Base-by-base conservation (phyloP, 1,139 yeast species). In the Kluyveromyces sp. region DNA sequence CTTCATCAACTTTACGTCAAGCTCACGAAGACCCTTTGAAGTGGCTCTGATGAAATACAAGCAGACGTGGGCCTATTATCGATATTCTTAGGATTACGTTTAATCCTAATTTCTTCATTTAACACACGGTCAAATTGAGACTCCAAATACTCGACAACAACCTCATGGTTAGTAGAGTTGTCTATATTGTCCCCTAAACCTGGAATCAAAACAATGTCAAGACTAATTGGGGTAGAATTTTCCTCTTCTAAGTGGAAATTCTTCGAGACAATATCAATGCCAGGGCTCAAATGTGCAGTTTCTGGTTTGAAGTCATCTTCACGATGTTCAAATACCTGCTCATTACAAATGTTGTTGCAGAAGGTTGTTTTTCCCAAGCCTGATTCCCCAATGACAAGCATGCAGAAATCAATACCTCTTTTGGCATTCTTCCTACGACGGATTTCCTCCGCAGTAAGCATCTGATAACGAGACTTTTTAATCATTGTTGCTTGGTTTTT, bases 321-420 rank as follows among this genome's bases (percentile, higher is more conserved):
- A 27, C 41, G 31, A 7, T 37, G 33, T 28, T 27, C 88, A 66
- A 51, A 49, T 25, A 52, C 45, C 36, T 47, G 45, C 34, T 48
- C 34, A 41, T 64, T 80, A 58, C 85, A 79, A 39, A 81, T 67
- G 25, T 83, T 76, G 60, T 79, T 79, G 55, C 81, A 71, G 55
- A 81, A 78, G 1, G 85, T 79, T 21, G 81, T 73, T 55, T 83
- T 74, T 2, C 87, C 87, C 21, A 73, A 66, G 7, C 84, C 84
- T 51, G 77, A 70, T 57, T 77, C 79, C 21, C 87, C 88, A 49
- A 79, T 68, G 43, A 81, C 71, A 70, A 81, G 67, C 37, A 78
- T 58, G 33, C 80, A 74, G 54, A 81, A 71, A 52, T 77, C 77
- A 59, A 77, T 72, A 34, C 79, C 75, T 56, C 77, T 78, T 62